These are phyloP conservation scores for Rasamsonia emersonii DNA, from an alignment of 2,329 filamentous ascomycete species.

Conservation along the genomic window DNA sequence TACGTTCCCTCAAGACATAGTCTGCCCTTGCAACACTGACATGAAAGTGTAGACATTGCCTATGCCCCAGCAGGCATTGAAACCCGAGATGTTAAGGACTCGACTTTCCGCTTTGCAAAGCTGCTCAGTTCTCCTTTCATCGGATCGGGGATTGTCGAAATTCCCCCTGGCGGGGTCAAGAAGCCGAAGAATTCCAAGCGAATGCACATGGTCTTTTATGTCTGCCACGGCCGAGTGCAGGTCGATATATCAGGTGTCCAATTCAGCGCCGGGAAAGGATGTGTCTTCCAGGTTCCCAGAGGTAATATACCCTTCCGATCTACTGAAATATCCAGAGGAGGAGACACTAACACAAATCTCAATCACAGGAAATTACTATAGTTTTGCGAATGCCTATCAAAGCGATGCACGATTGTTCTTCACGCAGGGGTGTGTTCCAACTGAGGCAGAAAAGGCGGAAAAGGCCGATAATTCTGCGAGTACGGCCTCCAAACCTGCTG, in stretches of 20 bases:
- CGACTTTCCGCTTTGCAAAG: conserved; percentile 81
- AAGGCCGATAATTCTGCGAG: conserved; percentile 11
- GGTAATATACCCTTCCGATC: conserved; percentile 50
- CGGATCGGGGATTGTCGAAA: conserved; percentile 79
- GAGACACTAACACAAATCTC: conserved; percentile 1
- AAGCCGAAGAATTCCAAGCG: conserved; percentile 82
- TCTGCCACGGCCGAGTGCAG: conserved; percentile 71
- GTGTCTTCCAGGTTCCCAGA: conserved; percentile 89
- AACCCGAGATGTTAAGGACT: conserved; percentile 51
- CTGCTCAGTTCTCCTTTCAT: conserved; percentile 78
- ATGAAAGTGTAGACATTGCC: conserved; percentile 44
- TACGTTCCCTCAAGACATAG: conserved; percentile 12
- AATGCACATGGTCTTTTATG: conserved; percentile 97
- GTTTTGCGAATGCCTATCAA: conserved; percentile 72
- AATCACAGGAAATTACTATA: conserved; percentile 76
- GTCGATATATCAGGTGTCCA: conserved; percentile 53
- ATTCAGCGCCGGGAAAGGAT: conserved; percentile 79
- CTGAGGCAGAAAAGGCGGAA: conserved; percentile 17
- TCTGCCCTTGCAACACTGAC: conserved; percentile 13
- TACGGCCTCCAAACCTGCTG: conserved; percentile 14
- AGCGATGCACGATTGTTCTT: conserved; percentile 77
- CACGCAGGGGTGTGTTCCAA: conserved; percentile 68
- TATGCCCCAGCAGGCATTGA: conserved; percentile 50
- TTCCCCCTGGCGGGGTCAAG: conserved; percentile 77
- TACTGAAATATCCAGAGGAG: neutral